Evolutionary conservation across 2,329 filamentous ascomycete genomes (phyloP).

Genomic region (Ustulina deusta): DNA sequence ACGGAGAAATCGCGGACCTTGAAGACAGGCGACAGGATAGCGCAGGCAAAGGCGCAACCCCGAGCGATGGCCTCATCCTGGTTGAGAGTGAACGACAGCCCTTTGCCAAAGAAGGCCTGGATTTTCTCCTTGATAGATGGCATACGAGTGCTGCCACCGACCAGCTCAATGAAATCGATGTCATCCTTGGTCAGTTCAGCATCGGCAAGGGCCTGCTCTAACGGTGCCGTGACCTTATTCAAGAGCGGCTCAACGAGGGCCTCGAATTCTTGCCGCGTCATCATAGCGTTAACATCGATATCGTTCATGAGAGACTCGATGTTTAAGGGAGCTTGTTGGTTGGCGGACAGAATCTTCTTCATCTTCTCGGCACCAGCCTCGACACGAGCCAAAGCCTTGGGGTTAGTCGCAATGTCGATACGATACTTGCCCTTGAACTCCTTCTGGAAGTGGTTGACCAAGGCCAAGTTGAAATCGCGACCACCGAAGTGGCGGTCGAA

Average conservation of each 20-base stretch:
- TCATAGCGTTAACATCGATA: slow-evolving; percentile 86
- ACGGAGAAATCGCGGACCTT: slow-evolving; percentile 98
- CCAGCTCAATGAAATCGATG: slow-evolving; percentile 92
- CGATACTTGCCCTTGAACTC: slow-evolving; percentile 99
- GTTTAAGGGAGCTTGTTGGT: slow-evolving; percentile 90
- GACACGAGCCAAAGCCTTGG: slow-evolving; percentile 89
- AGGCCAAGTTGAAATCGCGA: slow-evolving; percentile 93
- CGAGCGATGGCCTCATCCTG: slow-evolving; percentile 97
- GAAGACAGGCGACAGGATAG: slow-evolving; percentile 97
- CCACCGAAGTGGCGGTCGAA: slow-evolving; percentile 98
- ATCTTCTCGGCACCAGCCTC: slow-evolving; percentile 92
- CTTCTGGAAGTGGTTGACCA: slow-evolving; percentile 93
- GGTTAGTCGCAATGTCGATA: slow-evolving; percentile 91
- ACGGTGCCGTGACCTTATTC: slow-evolving; percentile 74
- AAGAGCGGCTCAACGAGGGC: slow-evolving; percentile 88
- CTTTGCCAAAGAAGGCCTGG: slow-evolving; percentile 90
- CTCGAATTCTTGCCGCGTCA: slow-evolving; percentile 96
- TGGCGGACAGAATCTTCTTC: slow-evolving; percentile 98
- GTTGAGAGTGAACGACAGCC: slow-evolving; percentile 95
- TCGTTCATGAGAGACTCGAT: slow-evolving; percentile 99
- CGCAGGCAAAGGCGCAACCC: slow-evolving; percentile 96
- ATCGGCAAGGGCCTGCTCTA: slow-evolving; percentile 94
- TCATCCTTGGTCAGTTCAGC: slow-evolving; percentile 91
- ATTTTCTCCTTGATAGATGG: slow-evolving; percentile 92
- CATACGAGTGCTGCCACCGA: slow-evolving; percentile 94